These are phyloP conservation scores for Microdochium nivale DNA, from an alignment of 2,329 filamentous ascomycete genomes.

Conservation along the genomic window DNA sequence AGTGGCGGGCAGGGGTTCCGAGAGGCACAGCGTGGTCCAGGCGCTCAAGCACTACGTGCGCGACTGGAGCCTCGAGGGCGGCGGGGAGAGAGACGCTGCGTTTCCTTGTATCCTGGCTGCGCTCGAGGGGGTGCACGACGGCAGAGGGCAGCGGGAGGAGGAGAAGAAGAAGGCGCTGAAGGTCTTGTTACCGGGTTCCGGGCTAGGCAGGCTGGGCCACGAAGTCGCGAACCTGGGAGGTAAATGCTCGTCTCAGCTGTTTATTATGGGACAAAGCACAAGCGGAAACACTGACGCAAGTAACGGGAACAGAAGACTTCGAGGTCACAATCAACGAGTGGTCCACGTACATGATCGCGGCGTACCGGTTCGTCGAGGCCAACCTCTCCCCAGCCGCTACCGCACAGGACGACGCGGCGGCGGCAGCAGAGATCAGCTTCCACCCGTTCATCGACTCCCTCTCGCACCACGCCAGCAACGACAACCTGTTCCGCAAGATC, in stretches of 20 bases:
- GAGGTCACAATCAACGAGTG: constrained; percentile 48
- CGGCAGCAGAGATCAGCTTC: constrained; percentile 20
- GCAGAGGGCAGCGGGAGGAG: not conserved
- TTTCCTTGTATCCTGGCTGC: constrained; percentile 29
- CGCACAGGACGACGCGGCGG: not conserved
- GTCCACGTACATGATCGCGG: constrained; percentile 48
- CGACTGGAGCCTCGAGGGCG: constrained; percentile 44
- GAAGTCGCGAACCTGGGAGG: constrained; percentile 36
- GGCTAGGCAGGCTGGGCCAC: constrained; percentile 41
- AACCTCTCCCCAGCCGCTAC: constrained; percentile 6
- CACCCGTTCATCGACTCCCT: constrained; percentile 47
- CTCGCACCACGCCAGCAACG: constrained; percentile 43
- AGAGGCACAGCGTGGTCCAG: constrained; percentile 40
- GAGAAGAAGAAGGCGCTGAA: constrained; percentile 13
- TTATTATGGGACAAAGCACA: not conserved
- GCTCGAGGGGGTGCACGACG: constrained; percentile 13
- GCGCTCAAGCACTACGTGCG: constrained; percentile 48
- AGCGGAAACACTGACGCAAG: not conserved
- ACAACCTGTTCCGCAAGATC: constrained; percentile 36
- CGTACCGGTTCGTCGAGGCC: constrained; percentile 38
- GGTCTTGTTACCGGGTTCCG: constrained; percentile 43
- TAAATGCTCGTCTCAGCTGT: constrained; percentile 6
- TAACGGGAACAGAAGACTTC: constrained; percentile 27
- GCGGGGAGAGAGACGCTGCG: constrained; percentile 32
- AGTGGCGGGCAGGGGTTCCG: constrained; percentile 26